Evolutionary conservation across 2,329 filamentous ascomycete species (phyloP), one percentile per base, ranked within the genome.

Genomic region (Fusarium duplospermum): DNA sequence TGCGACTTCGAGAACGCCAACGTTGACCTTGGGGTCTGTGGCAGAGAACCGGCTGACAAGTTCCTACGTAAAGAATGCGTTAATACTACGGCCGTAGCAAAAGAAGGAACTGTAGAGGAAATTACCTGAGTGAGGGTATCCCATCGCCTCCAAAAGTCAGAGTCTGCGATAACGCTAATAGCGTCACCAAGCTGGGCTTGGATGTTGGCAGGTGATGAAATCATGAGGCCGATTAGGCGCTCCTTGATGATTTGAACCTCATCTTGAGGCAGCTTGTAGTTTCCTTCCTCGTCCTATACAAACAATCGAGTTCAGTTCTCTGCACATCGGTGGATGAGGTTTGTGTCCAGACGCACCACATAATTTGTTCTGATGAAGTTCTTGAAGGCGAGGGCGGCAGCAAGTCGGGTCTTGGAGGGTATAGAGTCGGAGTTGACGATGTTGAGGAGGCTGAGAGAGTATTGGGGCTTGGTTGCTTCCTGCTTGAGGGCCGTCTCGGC

Each of bases 281-380:
- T 93, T 81, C 96, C 95, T 84, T 98, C 94, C 81, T 98, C 96
- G 83, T 98, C 94, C 87, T 93, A 75, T 45, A n/a, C 10, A 67
- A 22, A 64, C 58, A 64, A 40, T 33, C n/a, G 62, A 65, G 71
- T 73, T 76, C 71, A 75, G 69, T 50, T 75, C 73, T 68, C 65
- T 45, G 62, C 56, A 57, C 47, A 45, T 68, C 59, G 70, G 50
- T 58, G 57, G 59, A 65, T 27, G 42, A 14, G 40, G 50, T 42
- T 38, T 35, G 24, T 61, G 60, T 36, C 29, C 71, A 52, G 59
- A 86, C 90, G 77, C 84, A 93, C 91, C 78, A 94, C 94, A 91
- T 97, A 99, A 87, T 95, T 96, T 81, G 93, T 91, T 83, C 93
- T 93, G 80, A 99, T 95, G 83, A 98, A 97, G 87, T 99, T 99